Base-by-base conservation (phyloP, 306 rosid species). In the Elaeagnus macrophylla region DNA sequence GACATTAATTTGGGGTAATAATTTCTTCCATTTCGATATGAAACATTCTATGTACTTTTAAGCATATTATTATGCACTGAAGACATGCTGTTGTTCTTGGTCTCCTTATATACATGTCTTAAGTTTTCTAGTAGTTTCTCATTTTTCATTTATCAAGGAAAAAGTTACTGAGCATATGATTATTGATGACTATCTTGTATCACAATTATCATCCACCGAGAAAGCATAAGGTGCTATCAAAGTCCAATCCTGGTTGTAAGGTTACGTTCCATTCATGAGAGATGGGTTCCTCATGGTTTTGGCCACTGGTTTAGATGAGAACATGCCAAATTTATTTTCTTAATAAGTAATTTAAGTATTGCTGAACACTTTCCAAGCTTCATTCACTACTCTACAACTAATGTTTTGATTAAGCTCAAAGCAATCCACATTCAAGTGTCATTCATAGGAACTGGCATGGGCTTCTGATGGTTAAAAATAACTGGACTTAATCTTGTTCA, bases 1-100 rank as follows among this genome's bases (percentile, higher is more conserved):
- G 99, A 87, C 71, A 79, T 93, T 55, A 93, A 93, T 73, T 79
- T 93, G n/a, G 99, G 96, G 96, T 93, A 84, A 66, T 54, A 12
- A 14, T 51, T 43, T 6, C 15, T 57, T 51, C 42, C 12, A 13
- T 35, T 10, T 8, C 18, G 37, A n/a, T 20, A 11, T 37, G 1
- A 17, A 16, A 37, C 7, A 14, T 11, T 38, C 8, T 49, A 49
- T 18, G 7, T 19, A 2, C 10, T 49, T 49, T 1, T 17, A 49
- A 11, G 32, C 3, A 8, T 17, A 3, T 49, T 16, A 10, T 10
- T 49, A 9, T 49, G 53, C 49, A 12, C 49, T 12, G 18, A 45
- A 12, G 49, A 45, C 19, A 45, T 45, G 49, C 15, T 13, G 7
- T 45, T 25, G 32, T 25, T 25, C 32, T 25, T 25, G 15, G 17